phyloP scores from a whole-genome alignment of 345 rosid genomes.

The Boechera retrofracta region DNA sequence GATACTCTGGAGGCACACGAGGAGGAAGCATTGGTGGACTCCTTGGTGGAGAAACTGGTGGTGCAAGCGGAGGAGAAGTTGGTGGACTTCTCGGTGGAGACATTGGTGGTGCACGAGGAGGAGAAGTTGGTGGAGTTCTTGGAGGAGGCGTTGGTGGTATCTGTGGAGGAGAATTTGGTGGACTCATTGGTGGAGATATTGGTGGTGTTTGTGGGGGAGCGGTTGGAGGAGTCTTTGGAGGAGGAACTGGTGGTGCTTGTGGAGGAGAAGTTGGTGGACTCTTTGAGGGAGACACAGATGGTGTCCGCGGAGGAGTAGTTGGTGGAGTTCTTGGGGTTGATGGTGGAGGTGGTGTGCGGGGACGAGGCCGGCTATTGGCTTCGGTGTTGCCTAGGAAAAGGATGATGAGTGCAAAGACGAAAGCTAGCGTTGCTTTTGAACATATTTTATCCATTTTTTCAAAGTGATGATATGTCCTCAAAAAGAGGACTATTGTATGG shows the following conservation, averaged over 20 bases:
- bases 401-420: slow-evolving; percentile 19
- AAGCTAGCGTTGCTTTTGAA: slow-evolving; percentile 9
- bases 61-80: background rate
- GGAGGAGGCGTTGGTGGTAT: background rate
- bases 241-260: background rate
- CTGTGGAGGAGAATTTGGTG: background rate
- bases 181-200: background rate
- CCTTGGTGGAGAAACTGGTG: background rate
- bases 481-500: background rate
- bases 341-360: slow-evolving; percentile 14
- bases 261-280: background rate
- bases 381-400: background rate
- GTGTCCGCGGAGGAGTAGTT: background rate
- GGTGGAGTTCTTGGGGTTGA: background rate
- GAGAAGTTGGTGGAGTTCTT: background rate
- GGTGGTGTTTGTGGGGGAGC: background rate
- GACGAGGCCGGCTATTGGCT: slow-evolving; percentile 8
- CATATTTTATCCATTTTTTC: slow-evolving; percentile 16
- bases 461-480: background rate
- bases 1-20: background rate
- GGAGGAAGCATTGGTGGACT: background rate
- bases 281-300: too few relatives aligned
- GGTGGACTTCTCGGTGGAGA: background rate
- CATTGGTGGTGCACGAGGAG: background rate
- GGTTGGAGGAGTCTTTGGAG: background rate